Evolutionary conservation across 371 early-diverging fungal species (phyloP), one percentile per base, ranked within the genome.

Genomic region (Mortierella sp.): DNA sequence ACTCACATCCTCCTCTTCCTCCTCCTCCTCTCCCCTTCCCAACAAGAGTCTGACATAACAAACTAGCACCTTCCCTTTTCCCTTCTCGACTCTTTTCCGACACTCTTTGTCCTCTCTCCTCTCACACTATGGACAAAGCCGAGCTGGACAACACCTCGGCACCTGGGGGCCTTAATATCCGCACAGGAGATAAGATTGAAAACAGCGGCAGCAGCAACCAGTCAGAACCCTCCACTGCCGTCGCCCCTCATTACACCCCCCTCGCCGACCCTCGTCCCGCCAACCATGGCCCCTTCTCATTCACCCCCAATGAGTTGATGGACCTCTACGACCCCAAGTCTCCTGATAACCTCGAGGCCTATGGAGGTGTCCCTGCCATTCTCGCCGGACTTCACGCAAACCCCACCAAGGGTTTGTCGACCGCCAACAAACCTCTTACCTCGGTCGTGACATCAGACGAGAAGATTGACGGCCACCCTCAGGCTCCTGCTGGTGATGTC

Each of bases 291-390:
- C 92, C 92, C 0, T 94, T 92, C 82, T 88, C 91, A 10, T 92
- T 91, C 84, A 88, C 88, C 8, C 89, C 90, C 0, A 82, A 83
- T 16, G 90, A 94, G 76, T 80, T 93, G 5, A 86, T 88, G 48
- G 83, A 87, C 38, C 76, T 93, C 38, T 89, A 92, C 77, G 94
- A 94, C 87, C 93, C 93, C 19, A 93, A 93, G 78, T 89, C 91
- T 28, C 76, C 92, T 34, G 88, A 89, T 19, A 82, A 90, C 8
- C 81, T 94, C 28, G 76, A 79, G n/a, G 70, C 75, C 8, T 90
- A 81, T 55, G 92, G 92, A 71, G 93, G 94, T 34, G 70, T 91
- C 16, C 83, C 83, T 28, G 91, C 93, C 19, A 72, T 94, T 11
- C 82, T 92, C 63, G 88, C 89, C 28, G 94, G 92, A 74, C 87